These are phyloP conservation scores for Myrica gale DNA, from an alignment of 306 rosid species.

Conservation along the genomic window DNA sequence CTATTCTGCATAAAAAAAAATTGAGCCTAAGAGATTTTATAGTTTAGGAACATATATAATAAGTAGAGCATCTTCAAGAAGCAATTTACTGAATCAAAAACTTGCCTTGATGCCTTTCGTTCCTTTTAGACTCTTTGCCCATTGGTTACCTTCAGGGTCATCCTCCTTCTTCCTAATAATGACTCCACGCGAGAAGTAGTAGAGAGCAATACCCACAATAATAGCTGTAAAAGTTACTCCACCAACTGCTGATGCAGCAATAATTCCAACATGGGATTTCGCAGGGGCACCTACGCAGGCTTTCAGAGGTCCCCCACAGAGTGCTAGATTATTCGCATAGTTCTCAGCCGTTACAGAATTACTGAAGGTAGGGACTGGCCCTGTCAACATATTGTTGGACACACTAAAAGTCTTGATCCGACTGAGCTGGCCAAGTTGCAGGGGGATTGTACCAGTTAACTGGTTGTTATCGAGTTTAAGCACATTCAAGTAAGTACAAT, in stretches of 20 bases:
- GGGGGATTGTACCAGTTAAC: slow-evolving; percentile 69
- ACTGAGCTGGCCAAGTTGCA: slow-evolving; percentile 26
- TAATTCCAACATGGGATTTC: slow-evolving; percentile 43
- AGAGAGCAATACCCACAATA: slow-evolving; percentile 45
- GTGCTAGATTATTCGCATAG: slow-evolving; percentile 64
- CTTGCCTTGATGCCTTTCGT: slow-evolving; percentile 73
- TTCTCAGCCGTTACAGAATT: not conserved
- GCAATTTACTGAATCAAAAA: slow-evolving; percentile 1
- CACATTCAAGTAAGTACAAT: slow-evolving; percentile 53
- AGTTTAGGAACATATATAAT: not conserved
- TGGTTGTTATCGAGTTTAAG: slow-evolving; percentile 60
- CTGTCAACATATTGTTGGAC: slow-evolving; percentile 56
- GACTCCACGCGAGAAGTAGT: slow-evolving; percentile 60
- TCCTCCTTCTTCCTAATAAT: slow-evolving; percentile 57
- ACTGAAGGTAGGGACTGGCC: slow-evolving; percentile 52
- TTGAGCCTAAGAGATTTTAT: not conserved
- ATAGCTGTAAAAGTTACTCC: slow-evolving; percentile 59
- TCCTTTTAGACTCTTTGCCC: slow-evolving; percentile 79
- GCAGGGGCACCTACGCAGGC: slow-evolving; percentile 16
- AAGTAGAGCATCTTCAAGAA: not conserved
- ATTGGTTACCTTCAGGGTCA: slow-evolving; percentile 90
- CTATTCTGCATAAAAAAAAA: not conserved
- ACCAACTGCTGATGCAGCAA: slow-evolving; percentile 70
- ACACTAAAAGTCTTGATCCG: slow-evolving; percentile 56
- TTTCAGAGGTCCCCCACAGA: slow-evolving; percentile 44